A percentile compares a stretch with the other conserved stretches of the same genome.
These are phyloP conservation scores for Endoconidiophora polonica DNA, from an alignment of 2,329 filamentous ascomycete genomes.

Conservation along the genomic window DNA sequence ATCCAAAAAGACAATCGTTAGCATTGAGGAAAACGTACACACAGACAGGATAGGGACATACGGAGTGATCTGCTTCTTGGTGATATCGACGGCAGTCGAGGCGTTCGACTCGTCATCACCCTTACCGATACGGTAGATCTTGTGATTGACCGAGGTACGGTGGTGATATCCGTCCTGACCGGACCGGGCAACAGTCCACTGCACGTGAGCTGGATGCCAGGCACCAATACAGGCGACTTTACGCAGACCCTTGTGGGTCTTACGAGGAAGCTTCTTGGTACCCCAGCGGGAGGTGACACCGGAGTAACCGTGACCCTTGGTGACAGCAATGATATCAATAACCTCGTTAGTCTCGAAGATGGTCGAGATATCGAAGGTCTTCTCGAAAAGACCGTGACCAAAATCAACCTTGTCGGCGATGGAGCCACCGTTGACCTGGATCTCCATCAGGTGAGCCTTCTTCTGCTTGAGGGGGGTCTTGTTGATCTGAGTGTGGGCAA, in stretches of 20 bases:
- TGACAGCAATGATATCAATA: constrained; percentile 97
- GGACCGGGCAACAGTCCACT: constrained; percentile 99
- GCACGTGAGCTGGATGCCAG: constrained; percentile 99
- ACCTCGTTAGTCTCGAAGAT: constrained; percentile 99
- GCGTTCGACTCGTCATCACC: constrained; percentile 79
- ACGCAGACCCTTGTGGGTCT: constrained; percentile 99
- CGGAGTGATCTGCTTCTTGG: constrained; percentile 99
- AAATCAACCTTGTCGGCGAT: constrained; percentile 94
- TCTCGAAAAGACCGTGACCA: constrained; percentile 93
- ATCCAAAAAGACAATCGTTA: constrained; percentile 20
- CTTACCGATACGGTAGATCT: constrained; percentile 98
- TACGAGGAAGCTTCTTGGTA: constrained; percentile 99
- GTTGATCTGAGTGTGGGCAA: constrained; percentile 98
- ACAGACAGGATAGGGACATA: constrained; percentile 38
- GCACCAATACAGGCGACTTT: constrained; percentile 99
- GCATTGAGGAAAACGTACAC: not conserved
- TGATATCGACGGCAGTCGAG: constrained; percentile 86
- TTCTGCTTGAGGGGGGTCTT: constrained; percentile 99
- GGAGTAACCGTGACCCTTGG: constrained; percentile 97
- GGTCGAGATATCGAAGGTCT: constrained; percentile 80
- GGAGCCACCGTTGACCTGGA: constrained; percentile 97
- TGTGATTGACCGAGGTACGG: constrained; percentile 99
- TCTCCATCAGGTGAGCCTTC: constrained; percentile 99
- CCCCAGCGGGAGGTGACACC: constrained; percentile 98
- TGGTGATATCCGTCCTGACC: constrained; percentile 99